A percentile compares a stretch with the other conserved stretches of the same genome.
Evolutionary conservation across 768 basidiomycete species (phyloP).

Genomic region (Calocybe cyanea): DNA sequence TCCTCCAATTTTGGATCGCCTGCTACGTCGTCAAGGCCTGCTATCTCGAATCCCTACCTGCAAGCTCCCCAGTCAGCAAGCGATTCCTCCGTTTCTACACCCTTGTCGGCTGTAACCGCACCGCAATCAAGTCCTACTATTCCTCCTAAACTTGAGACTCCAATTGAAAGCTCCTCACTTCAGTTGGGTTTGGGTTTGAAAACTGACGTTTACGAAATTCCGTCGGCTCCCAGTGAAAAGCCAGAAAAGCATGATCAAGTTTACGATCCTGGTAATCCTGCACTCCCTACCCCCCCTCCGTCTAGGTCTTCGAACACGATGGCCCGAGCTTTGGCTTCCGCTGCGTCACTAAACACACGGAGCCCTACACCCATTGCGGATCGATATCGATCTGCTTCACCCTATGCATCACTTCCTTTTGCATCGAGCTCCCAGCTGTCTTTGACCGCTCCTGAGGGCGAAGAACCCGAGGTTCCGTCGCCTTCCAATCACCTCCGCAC

Average conservation of each 20-base stretch:
- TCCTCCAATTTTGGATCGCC: conserved; percentile 20
- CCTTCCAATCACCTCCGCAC: conserved; percentile 21
- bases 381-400: conserved; percentile 22
- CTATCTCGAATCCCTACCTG: conserved; percentile 27
- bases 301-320: neutral
- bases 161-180: conserved; percentile 55
- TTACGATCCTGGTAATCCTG: neutral
- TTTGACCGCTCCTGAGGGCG: conserved; percentile 7
- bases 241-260: neutral
- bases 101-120: conserved; percentile 54
- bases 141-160: conserved; percentile 58
- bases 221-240: conserved; percentile 16
- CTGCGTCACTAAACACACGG: conserved; percentile 1
- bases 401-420: conserved; percentile 15
- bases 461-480: conserved; percentile 8
- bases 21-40: conserved; percentile 22
- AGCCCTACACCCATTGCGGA: conserved; percentile 36
- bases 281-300: conserved; percentile 1
- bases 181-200: conserved; percentile 34
- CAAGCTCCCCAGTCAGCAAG: conserved; percentile 35
- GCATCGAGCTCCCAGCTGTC: conserved; percentile 21
- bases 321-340: conserved; percentile 8
- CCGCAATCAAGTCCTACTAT: conserved; percentile 47
- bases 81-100: conserved; percentile 48
- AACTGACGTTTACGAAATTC: conserved; percentile 21